A percentile compares a stretch with the other conserved stretches of the same genome.
phyloP scores from a whole-genome alignment of 2,329 filamentous ascomycete species.

The Rosellinia necatrix region DNA sequence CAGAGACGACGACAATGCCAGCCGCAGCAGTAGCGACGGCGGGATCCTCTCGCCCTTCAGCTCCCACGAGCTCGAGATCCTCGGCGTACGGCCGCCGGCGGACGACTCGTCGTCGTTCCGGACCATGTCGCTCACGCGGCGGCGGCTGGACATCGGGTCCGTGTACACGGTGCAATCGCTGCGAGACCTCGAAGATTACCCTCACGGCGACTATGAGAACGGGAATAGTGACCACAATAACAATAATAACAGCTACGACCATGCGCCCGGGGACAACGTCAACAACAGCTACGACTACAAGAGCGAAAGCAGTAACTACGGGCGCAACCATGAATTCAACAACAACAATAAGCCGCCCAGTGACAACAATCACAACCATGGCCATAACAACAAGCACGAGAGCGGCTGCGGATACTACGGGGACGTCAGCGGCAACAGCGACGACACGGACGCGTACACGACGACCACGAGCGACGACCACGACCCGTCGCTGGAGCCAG shows the following conservation, averaged over 20 bases:
- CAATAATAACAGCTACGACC: too few species aligned
- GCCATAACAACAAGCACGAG: not conserved
- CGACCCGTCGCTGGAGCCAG: constrained; percentile 20
- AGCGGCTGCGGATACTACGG: not conserved
- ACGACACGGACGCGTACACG: not conserved
- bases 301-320: not conserved
- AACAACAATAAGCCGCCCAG: not conserved
- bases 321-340: too few species aligned
- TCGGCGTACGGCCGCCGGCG: not conserved
- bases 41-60: not conserved
- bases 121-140: not conserved
- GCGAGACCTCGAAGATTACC: too few species aligned
- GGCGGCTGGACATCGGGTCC: not conserved
- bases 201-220: too few species aligned
- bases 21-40: not conserved
- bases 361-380: not conserved
- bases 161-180: too few species aligned
- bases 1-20: not conserved
- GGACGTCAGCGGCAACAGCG: constrained; percentile 1
- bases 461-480: constrained; percentile 4
- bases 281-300: not conserved
- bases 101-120: constrained; percentile 1
- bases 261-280: not conserved
- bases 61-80: not conserved
- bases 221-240: too few species aligned